A percentile compares a stretch with the other conserved stretches of the same genome.
Conservation (phyloP, 202 grass and related monocot species). For the Cymbopogon flexuosus region DNA sequence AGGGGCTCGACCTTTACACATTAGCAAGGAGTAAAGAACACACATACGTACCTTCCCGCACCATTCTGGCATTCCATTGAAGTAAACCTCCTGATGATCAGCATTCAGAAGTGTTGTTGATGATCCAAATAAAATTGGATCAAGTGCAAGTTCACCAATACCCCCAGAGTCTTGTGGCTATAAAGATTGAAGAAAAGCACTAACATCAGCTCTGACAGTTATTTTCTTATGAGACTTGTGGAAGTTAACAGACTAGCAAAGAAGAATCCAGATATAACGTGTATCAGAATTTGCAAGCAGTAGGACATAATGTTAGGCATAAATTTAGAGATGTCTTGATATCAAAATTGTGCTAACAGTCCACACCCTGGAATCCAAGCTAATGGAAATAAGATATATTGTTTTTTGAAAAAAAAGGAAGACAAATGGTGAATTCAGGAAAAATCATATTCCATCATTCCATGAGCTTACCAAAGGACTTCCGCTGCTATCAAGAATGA, state of each 20-base stretch:
- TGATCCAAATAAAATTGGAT: slow-evolving; percentile 82
- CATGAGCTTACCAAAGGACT: slow-evolving; percentile 69
- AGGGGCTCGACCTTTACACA: slow-evolving; percentile 1
- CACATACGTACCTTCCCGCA: slow-evolving; percentile 50
- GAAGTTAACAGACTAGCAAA: not conserved
- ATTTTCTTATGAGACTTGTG: not conserved
- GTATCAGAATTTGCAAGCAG: slow-evolving; percentile 1
- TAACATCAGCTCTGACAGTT: not conserved
- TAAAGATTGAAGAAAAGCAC: slow-evolving; percentile 4
- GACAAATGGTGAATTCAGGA: not conserved
- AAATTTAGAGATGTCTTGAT: not conserved
- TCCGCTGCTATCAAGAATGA: slow-evolving; percentile 61
- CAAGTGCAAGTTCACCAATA: slow-evolving; percentile 83
- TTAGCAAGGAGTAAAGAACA: slow-evolving; percentile 3
- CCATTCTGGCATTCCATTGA: slow-evolving; percentile 79
- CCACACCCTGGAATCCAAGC: not conserved
- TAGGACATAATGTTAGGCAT: slow-evolving; percentile 1
- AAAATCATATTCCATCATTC: not conserved
- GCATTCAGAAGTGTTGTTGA: slow-evolving; percentile 79
- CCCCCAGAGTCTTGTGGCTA: slow-evolving; percentile 57
- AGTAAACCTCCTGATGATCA: slow-evolving; percentile 85
- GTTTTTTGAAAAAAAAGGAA: not conserved
- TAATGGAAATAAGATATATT: not conserved
- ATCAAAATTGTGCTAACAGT: not conserved
- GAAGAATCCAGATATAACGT: not conserved